Evolutionary conservation across 495 filamentous ascomycete species (phyloP).

Genomic region (Aspergillus funiculosus): DNA sequence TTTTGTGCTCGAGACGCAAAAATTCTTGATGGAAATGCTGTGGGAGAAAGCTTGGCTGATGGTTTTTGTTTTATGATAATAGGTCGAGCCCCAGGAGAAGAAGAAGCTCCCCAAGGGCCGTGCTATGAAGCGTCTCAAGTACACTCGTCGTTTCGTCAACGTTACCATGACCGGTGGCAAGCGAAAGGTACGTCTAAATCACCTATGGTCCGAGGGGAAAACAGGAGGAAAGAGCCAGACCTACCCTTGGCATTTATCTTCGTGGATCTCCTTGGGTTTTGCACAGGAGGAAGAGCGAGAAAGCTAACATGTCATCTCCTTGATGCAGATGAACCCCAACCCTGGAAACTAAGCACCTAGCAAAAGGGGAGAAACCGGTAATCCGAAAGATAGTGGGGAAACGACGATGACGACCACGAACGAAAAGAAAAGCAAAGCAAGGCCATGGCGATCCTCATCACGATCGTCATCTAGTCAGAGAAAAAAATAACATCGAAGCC

Average conservation of each 20-base stretch:
- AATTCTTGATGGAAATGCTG: background rate
- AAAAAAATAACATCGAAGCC: slow-evolving; percentile 5
- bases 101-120: slow-evolving; percentile 81
- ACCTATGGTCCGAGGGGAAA: slow-evolving; percentile 3
- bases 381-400: slow-evolving; percentile 6
- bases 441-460: slow-evolving; percentile 2
- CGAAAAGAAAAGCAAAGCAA: slow-evolving; percentile 12
- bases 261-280: too few relatives aligned
- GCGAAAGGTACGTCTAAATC: slow-evolving; percentile 84
- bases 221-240: background rate
- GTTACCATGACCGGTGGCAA: slow-evolving; percentile 98
- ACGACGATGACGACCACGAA: slow-evolving; percentile 17
- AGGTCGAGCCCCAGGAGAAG: slow-evolving; percentile 44
- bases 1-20: background rate
- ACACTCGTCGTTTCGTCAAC: slow-evolving; percentile 99
- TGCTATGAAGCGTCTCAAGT: slow-evolving; percentile 94
- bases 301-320: slow-evolving; percentile 1
- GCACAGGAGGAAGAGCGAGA: too few relatives aligned
- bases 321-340: slow-evolving; percentile 30
- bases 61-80: slow-evolving; percentile 15
- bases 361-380: slow-evolving; percentile 6
- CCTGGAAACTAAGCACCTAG: slow-evolving; percentile 19
- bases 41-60: slow-evolving; percentile 6
- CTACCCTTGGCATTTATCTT: too few relatives aligned
- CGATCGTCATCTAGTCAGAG: slow-evolving; percentile 7